Conservation (phyloP, 257 asterid genomes). For the Catharanthus roseus region DNA sequence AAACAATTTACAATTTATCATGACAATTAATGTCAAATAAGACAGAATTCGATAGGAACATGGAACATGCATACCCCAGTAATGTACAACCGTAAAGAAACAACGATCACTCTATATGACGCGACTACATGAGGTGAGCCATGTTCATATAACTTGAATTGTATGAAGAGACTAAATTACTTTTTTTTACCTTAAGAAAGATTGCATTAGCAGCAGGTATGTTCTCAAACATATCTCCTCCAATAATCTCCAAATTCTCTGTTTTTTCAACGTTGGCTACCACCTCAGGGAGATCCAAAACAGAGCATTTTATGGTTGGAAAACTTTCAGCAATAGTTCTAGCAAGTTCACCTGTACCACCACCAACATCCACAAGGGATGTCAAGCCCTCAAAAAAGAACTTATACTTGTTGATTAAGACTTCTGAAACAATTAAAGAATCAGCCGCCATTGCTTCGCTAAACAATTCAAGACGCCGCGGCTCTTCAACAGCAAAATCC, state of each 20-base stretch:
- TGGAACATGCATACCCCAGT: too few species aligned
- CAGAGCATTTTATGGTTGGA: background rate
- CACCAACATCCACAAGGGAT: conserved; percentile 13
- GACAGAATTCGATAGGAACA: too few species aligned
- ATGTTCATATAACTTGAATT: background rate
- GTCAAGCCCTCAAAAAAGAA: background rate
- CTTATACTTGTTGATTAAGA: conserved; percentile 1
- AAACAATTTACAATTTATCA: too few species aligned
- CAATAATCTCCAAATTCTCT: conserved; percentile 9
- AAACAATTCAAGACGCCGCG: background rate
- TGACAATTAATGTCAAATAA: too few species aligned
- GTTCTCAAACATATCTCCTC: background rate
- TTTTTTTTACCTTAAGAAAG: conserved; percentile 5
- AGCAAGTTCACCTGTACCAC: conserved; percentile 10
- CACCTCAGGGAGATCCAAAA: conserved; percentile 13
- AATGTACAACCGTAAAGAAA: background rate
- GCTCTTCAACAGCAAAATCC: background rate
- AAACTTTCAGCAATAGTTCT: conserved; percentile 9
- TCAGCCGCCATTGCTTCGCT: conserved; percentile 12
- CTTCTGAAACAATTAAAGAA: background rate
- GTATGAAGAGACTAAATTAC: background rate
- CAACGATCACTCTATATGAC: background rate
- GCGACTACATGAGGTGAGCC: background rate
- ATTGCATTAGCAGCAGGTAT: conserved; percentile 12
- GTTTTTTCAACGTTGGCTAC: conserved; percentile 6